phyloP scores from a whole-genome alignment of 176 grass and related monocot species.

The Microstegium vimineum region DNA sequence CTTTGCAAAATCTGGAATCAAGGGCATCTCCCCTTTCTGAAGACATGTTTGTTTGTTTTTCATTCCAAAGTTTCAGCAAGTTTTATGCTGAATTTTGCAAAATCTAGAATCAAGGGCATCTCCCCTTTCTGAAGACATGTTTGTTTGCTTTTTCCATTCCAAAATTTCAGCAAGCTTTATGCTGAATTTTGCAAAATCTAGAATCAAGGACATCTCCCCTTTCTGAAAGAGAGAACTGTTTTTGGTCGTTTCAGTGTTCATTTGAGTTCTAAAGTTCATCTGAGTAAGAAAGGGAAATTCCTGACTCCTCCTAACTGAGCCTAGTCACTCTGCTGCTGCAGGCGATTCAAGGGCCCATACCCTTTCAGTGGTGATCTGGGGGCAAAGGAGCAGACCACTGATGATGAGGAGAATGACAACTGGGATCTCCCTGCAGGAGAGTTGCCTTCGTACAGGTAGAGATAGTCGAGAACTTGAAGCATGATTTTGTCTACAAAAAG shows the following conservation, averaged over 20 bases:
- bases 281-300: too few relatives aligned
- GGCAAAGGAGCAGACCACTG: background rate
- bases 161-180: background rate
- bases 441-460: conserved; percentile 35
- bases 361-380: conserved; percentile 20
- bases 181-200: background rate
- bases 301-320: background rate
- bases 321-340: background rate
- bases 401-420: conserved; percentile 37
- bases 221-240: too few relatives aligned
- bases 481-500: background rate
- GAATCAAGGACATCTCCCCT: too few relatives aligned
- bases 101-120: too few relatives aligned
- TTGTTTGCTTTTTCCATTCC: background rate
- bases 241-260: background rate
- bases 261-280: background rate
- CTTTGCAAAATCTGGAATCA: too few relatives aligned
- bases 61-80: background rate
- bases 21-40: too few relatives aligned
- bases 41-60: too few relatives aligned
- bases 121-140: too few relatives aligned
- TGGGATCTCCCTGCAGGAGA: conserved; percentile 47
- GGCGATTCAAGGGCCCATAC: conserved; percentile 38
- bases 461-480: background rate
- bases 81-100: background rate